Percentiles rank a stretch among this genome's conserved stretches.
phyloP scores from a whole-genome alignment of 768 basidiomycete species.

The Suillus decipiens region DNA sequence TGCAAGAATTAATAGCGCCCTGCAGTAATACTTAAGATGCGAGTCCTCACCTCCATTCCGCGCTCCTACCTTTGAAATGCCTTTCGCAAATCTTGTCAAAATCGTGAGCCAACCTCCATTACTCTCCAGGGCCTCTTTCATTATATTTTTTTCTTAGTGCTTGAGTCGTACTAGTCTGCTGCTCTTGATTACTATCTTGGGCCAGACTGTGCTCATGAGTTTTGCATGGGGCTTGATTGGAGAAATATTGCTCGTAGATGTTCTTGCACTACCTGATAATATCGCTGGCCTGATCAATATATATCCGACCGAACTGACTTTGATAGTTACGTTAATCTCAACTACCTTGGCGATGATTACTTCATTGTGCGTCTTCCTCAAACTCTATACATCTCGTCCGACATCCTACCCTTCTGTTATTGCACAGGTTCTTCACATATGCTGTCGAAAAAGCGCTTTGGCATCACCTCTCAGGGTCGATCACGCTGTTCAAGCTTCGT shows the following conservation, averaged over 20 bases:
- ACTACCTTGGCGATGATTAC: not conserved
- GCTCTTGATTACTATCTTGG: not conserved
- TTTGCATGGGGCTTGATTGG: not conserved
- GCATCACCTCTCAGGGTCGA: not conserved
- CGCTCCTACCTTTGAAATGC: not conserved
- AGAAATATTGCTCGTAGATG: not conserved
- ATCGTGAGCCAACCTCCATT: not conserved
- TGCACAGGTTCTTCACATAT: constrained; percentile 1
- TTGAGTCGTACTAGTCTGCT: not conserved
- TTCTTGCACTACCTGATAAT: not conserved
- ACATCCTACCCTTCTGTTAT: not conserved
- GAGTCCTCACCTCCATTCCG: not conserved
- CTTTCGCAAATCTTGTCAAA: not conserved
- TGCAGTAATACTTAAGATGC: not conserved
- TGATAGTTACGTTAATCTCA: not conserved
- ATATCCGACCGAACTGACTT: not conserved
- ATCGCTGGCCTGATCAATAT: not conserved
- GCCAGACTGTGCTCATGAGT: not conserved
- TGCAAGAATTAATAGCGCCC: not conserved
- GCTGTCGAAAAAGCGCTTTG: not conserved
- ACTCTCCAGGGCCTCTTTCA: not conserved
- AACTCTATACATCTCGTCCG: no score
- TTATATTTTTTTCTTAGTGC: not conserved
- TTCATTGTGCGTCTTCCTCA: not conserved
- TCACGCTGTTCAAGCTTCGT: not conserved